Conservation (phyloP, 2,329 filamentous ascomycete species). For the Aspergillus viridinutans region DNA sequence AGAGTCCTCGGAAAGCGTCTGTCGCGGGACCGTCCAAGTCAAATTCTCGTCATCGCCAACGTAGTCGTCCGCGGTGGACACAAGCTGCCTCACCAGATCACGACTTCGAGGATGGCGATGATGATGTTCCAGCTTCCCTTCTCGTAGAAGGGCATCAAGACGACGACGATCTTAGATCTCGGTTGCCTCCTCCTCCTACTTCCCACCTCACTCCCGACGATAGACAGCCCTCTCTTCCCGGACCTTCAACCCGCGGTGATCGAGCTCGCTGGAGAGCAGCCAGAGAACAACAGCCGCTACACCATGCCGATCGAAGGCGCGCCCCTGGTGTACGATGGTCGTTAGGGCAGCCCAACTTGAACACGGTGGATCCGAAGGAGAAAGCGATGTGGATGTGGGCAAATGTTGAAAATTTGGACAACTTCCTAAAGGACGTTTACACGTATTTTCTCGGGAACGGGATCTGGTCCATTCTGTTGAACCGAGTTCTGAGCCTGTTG, state of each 20-base stretch:
- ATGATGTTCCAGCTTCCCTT: slow-evolving; percentile 61
- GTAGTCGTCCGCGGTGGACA: slow-evolving; percentile 30
- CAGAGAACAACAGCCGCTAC: slow-evolving; percentile 40
- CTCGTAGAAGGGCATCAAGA: slow-evolving; percentile 52
- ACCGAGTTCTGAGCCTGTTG: slow-evolving; percentile 67
- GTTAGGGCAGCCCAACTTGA: slow-evolving; percentile 30
- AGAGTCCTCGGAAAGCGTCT: slow-evolving; percentile 20
- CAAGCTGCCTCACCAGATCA: slow-evolving; percentile 26
- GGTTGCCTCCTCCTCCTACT: slow-evolving; percentile 34
- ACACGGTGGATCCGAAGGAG: slow-evolving; percentile 59
- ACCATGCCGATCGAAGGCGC: slow-evolving; percentile 15
- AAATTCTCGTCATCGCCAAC: slow-evolving; percentile 22
- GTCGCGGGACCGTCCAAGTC: slow-evolving; percentile 12
- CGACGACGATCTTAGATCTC: slow-evolving; percentile 35
- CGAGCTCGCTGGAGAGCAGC: slow-evolving; percentile 50
- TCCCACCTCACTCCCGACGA: slow-evolving; percentile 22
- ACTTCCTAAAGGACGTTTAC: slow-evolving; percentile 81
- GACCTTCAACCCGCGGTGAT: slow-evolving; percentile 41
- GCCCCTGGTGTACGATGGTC: slow-evolving; percentile 23
- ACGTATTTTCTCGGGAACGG: slow-evolving; percentile 80
- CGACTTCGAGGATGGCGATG: slow-evolving; percentile 52
- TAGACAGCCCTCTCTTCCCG: slow-evolving; percentile 26
- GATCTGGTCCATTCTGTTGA: slow-evolving; percentile 76
- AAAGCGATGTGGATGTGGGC: slow-evolving; percentile 90
- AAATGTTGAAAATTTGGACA: slow-evolving; percentile 84